Conservation (phyloP, 2,329 filamentous ascomycete species). For the Trichoderma sp. region DNA sequence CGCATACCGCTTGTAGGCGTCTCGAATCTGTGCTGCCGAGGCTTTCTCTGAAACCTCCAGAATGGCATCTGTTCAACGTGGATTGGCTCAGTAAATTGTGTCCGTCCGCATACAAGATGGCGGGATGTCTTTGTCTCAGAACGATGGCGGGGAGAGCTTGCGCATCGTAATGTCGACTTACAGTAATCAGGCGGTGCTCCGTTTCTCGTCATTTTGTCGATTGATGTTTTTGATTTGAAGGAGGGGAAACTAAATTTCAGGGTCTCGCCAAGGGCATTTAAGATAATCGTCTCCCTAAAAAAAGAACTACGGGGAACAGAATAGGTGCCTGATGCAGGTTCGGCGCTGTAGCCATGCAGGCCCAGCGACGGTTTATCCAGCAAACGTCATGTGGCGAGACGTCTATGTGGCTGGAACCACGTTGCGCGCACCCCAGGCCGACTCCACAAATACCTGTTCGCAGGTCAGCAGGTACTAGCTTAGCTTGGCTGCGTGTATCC, state of each 20-base stretch:
- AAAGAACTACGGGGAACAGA: conserved; percentile 3
- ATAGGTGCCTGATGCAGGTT: conserved; percentile 23
- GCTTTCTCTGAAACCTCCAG: conserved; percentile 75
- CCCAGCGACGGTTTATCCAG: conserved; percentile 9
- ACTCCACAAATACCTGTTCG: conserved; percentile 1
- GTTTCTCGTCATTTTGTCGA: conserved; percentile 39
- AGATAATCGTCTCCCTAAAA: not conserved
- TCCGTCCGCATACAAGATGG: too few species aligned
- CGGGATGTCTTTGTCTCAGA: not conserved
- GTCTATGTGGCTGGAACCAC: conserved; percentile 33
- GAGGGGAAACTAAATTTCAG: not conserved
- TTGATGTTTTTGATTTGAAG: not conserved
- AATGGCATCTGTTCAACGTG: conserved; percentile 60
- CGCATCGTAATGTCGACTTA: conserved; percentile 39
- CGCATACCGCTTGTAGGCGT: conserved; percentile 84
- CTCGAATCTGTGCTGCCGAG: conserved; percentile 79
- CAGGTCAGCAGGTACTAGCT: not conserved
- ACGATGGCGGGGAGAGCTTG: not conserved
- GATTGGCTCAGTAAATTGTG: conserved; percentile 6
- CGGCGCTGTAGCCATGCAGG: not conserved
- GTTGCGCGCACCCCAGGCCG: conserved; percentile 9
- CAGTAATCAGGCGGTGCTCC: conserved; percentile 60
- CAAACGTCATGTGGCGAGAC: conserved; percentile 49
- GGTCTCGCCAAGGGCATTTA: not conserved
- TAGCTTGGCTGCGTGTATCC: not conserved